phyloP scores from a whole-genome alignment of 1,284 basidiomycete genomes.

The Amylostereum areolatum region DNA sequence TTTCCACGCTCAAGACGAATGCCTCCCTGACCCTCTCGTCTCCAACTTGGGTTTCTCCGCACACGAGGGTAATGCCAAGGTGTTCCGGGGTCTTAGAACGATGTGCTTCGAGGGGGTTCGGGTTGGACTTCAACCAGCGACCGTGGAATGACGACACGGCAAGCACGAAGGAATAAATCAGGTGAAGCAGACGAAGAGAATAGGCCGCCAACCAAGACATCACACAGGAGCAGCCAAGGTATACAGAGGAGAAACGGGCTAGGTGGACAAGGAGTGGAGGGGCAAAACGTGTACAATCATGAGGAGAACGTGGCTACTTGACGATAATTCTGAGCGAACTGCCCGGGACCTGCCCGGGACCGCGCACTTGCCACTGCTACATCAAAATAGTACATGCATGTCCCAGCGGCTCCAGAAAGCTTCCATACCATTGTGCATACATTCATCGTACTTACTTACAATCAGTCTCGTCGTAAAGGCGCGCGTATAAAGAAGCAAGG shows the following conservation, averaged over 20 bases:
- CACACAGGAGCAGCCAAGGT: background rate
- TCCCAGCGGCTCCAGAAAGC: too few species aligned
- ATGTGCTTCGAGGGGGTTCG: constrained; percentile 39
- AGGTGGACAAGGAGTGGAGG: background rate
- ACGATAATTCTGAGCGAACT: background rate
- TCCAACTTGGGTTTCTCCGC: constrained; percentile 23
- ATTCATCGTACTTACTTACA: background rate
- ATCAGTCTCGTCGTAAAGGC: background rate
- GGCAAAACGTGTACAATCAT: background rate
- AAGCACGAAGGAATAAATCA: constrained; percentile 44
- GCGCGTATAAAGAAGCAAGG: background rate
- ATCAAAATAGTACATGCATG: too few species aligned
- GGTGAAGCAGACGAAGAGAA: constrained; percentile 49
- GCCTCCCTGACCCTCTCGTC: constrained; percentile 31
- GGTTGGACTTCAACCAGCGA: constrained; percentile 26
- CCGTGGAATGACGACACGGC: constrained; percentile 34
- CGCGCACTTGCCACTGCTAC: background rate
- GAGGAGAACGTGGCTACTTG: constrained; percentile 3
- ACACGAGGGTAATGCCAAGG: constrained; percentile 55
- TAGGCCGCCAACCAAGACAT: constrained; percentile 35
- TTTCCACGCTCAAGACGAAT: constrained; percentile 45
- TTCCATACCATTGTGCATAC: too few species aligned
- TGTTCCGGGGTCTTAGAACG: constrained; percentile 57
- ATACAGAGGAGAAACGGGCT: background rate
- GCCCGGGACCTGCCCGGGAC: background rate